Conservation (phyloP, 495 filamentous ascomycete genomes). For the Hypomontagnella submonticulosa region DNA sequence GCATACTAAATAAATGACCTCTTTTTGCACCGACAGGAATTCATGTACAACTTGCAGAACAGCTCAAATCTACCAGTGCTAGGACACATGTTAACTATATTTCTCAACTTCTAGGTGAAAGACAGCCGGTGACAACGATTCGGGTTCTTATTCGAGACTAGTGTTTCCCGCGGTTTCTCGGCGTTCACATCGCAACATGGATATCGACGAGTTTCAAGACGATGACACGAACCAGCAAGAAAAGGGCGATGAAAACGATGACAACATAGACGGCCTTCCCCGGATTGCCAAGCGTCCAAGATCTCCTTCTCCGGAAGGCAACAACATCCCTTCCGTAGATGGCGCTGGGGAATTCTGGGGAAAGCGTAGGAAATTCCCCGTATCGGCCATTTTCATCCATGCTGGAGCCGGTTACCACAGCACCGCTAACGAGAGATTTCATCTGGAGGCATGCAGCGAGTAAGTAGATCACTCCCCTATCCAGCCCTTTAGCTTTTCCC, state of each 20-base stretch:
- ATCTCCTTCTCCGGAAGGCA: slow-evolving; percentile 8
- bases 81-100: slow-evolving; percentile 18
- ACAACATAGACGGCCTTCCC: slow-evolving; percentile 22
- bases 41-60: neutral
- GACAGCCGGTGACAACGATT: slow-evolving; percentile 1
- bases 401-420: slow-evolving; percentile 97
- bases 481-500: neutral
- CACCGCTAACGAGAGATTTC: slow-evolving; percentile 78
- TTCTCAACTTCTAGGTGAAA: slow-evolving; percentile 13
- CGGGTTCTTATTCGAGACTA: neutral
- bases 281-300: slow-evolving; percentile 12
- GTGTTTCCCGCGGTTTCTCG: neutral
- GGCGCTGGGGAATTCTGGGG: slow-evolving; percentile 35
- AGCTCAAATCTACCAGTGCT: neutral
- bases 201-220: slow-evolving; percentile 1
- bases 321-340: slow-evolving; percentile 29
- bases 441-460: slow-evolving; percentile 88
- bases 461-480: slow-evolving; percentile 60
- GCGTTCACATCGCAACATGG: slow-evolving; percentile 12
- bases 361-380: slow-evolving; percentile 42
- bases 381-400: slow-evolving; percentile 88
- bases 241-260: slow-evolving; percentile 10
- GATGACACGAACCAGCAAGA: neutral
- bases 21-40: slow-evolving; percentile 3
- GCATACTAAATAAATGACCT: slow-evolving; percentile 7